Evolutionary conservation across 495 filamentous ascomycete species (phyloP).

Genomic region (Apiosordaria backusii): DNA sequence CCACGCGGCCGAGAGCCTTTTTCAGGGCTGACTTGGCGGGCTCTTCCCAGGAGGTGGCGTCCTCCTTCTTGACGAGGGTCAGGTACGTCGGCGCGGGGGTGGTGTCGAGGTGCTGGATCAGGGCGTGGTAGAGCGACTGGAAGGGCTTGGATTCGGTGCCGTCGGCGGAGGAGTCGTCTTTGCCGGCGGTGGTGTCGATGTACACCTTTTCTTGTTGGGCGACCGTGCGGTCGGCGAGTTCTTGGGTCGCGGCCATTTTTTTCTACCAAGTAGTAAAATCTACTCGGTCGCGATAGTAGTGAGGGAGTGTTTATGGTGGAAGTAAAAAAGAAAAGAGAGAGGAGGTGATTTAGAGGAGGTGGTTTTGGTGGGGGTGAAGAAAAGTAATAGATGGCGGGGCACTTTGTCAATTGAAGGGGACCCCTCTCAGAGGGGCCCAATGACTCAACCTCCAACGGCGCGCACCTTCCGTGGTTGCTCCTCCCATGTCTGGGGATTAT

Average conservation of each 20-base stretch:
- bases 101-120: conserved; percentile 62
- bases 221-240: conserved; percentile 44
- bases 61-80: conserved; percentile 63
- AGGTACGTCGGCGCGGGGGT: conserved; percentile 58
- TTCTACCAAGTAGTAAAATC: conserved; percentile 20
- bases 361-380: conserved; percentile 24
- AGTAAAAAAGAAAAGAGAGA: conserved; percentile 2
- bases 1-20: conserved; percentile 70
- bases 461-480: background rate
- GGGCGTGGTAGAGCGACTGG: conserved; percentile 74
- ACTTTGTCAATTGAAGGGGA: conserved; percentile 1
- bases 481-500: background rate
- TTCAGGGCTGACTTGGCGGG: conserved; percentile 79
- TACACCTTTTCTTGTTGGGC: conserved; percentile 59
- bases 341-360: conserved; percentile 15
- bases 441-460: background rate
- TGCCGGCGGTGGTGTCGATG: conserved; percentile 74
- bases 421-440: background rate
- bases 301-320: background rate
- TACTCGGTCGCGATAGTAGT: conserved; percentile 8
- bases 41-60: conserved; percentile 70
- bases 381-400: conserved; percentile 4
- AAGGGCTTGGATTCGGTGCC: conserved; percentile 71
- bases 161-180: conserved; percentile 60
- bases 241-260: conserved; percentile 38